These are phyloP conservation scores for Litsea cubeba DNA, from an alignment of 164 flowering plant genomes.

Conservation along the genomic window DNA sequence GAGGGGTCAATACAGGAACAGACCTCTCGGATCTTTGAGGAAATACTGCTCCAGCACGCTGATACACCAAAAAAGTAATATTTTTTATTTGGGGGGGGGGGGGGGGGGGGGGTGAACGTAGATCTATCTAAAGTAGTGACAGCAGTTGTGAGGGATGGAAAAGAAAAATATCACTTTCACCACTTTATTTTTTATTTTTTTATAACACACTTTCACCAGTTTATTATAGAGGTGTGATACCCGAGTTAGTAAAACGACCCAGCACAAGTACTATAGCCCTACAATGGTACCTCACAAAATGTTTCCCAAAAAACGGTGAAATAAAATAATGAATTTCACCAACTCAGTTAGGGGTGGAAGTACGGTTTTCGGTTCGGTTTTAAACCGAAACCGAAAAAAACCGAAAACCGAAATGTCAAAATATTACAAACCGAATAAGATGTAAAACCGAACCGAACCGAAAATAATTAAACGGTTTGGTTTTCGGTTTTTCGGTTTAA, in stretches of 20 bases:
- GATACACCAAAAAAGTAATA: conserved; percentile 13
- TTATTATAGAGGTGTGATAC: not conserved
- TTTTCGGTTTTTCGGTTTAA: no score
- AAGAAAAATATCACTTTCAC: not conserved
- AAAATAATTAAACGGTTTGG: no score
- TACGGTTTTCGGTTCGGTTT: no score
- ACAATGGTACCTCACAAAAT: not conserved
- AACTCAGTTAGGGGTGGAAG: no score
- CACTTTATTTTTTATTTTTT: not conserved
- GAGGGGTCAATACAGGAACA: conserved; percentile 85
- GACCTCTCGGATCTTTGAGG: conserved; percentile 79
- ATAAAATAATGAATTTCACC: not conserved
- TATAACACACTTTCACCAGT: not conserved
- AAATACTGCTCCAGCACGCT: conserved; percentile 98
- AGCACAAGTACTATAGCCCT: not conserved
- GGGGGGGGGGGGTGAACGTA: not conserved
- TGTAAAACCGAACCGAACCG: no score
- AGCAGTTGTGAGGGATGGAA: not conserved
- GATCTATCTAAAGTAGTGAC: not conserved
- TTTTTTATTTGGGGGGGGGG: not conserved
- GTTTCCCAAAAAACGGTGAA: not conserved
- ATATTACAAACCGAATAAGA: no score
- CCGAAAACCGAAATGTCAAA: no score
- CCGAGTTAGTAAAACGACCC: not conserved
- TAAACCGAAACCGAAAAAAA: no score